Evolutionary conservation across 2,329 filamentous ascomycete species (phyloP), one percentile per base, ranked within the genome.

Genomic region (Neurospora crassa): DNA sequence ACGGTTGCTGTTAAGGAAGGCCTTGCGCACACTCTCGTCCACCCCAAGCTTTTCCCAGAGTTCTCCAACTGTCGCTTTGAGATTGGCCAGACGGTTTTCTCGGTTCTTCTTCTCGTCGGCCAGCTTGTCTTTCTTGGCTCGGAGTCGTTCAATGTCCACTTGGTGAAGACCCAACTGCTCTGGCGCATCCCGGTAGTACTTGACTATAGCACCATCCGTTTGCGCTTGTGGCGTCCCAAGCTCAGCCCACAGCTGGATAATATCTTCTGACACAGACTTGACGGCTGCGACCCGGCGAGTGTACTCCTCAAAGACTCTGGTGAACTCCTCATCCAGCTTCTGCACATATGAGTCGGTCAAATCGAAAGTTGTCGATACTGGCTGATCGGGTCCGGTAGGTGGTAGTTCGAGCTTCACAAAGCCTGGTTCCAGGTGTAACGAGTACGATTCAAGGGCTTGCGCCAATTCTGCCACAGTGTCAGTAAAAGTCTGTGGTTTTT

Each of bases 221-320:
- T 98, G 95, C 40, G 92, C 93, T 79, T 97, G 94, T 0, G 96
- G 94, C 1, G 92, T 97, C 63, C 96, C 96, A 11, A 99, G 88
- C 80, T 99, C 96, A 0, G 93, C 95, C 94, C 96, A 99, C 0
- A 99, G 87, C 76, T 93, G 92, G 77, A 99, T 96, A 72, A 97
- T 95, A 73, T 96, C 90, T 77, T 97, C 92, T 53, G 89, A 90
- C 3, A 93, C 81, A 24, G 89, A 82, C 80, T 93, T 89, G 16
- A 98, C 94, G 0, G 88, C 89, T 40, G 87, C 87, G 67, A 97
- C 86, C 68, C 96, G 92, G 75, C 90, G 91, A 63, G 91, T 93
- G 82, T 98, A 99, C 83, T 99, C 96, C 78, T 98, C 94, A 81
- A 98, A 98, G 24, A 99, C 93, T 72, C 94, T 89, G 12, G 93